phyloP scores from a whole-genome alignment of 2,329 filamentous ascomycete species.

The Colletotrichum cereale region DNA sequence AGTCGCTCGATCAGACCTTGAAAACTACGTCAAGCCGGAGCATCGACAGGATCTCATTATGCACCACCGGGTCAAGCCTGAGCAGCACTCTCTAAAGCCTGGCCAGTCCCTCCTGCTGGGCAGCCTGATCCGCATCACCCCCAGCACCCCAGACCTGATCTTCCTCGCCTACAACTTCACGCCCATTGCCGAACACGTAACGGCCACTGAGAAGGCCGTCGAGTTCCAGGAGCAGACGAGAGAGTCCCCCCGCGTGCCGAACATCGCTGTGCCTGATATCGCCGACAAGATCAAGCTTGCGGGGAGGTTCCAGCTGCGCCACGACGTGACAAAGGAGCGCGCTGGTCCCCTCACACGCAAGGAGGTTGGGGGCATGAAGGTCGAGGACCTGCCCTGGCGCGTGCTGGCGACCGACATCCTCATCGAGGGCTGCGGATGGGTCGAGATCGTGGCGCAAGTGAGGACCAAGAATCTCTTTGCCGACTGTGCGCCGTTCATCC shows the following conservation, averaged over 20 bases:
- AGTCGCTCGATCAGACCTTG: conserved; percentile 79
- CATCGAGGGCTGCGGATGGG: conserved; percentile 93
- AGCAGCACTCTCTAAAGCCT: conserved; percentile 79
- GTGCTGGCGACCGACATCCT: conserved; percentile 87
- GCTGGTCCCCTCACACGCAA: conserved; percentile 78
- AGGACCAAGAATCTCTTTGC: conserved; percentile 66
- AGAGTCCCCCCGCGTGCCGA: conserved; percentile 68
- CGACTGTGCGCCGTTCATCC: conserved; percentile 43
- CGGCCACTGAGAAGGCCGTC: conserved; percentile 82
- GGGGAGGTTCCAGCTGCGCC: conserved; percentile 79
- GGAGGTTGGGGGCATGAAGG: conserved; percentile 71
- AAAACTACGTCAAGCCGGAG: conserved; percentile 76
- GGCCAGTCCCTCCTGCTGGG: conserved; percentile 86
- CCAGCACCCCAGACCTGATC: conserved; percentile 71
- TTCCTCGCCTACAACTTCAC: conserved; percentile 91
- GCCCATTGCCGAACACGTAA: conserved; percentile 81
- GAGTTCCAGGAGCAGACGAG: conserved; percentile 76
- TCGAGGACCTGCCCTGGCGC: conserved; percentile 80
- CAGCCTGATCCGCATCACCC: conserved; percentile 89
- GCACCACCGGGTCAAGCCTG: conserved; percentile 79
- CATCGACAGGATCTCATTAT: conserved; percentile 80
- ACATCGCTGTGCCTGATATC: conserved; percentile 71
- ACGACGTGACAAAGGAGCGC: conserved; percentile 86
- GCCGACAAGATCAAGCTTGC: conserved; percentile 74
- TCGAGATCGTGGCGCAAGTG: conserved; percentile 88